Evolutionary conservation across 164 flowering plant genomes (phyloP).

Genomic region (Annona squamosa): DNA sequence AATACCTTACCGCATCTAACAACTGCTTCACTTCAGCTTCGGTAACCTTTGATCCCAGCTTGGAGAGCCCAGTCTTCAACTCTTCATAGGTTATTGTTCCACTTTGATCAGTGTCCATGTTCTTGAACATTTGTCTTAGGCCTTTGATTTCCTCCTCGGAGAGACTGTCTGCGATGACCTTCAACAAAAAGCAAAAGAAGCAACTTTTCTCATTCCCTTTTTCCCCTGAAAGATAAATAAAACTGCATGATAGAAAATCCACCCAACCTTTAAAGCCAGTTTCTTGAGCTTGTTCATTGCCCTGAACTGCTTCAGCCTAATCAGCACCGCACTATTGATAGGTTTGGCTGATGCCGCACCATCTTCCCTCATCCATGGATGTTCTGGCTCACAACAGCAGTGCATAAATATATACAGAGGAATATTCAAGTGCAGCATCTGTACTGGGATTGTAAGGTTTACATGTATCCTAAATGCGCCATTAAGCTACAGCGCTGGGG

Average conservation of each 20-base stretch:
- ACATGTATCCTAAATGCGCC: too few relatives aligned
- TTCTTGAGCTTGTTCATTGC: conserved; percentile 91
- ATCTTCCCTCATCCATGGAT: conserved; percentile 68
- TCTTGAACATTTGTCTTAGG: conserved; percentile 72
- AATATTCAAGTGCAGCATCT: too few relatives aligned
- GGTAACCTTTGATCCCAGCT: conserved; percentile 75
- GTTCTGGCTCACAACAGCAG: conserved; percentile 40
- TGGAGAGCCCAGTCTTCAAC: conserved; percentile 59
- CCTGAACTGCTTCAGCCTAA: conserved; percentile 81
- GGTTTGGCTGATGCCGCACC: conserved; percentile 72
- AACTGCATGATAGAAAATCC: too few relatives aligned
- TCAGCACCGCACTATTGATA: conserved; percentile 71
- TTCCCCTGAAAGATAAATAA: too few relatives aligned
- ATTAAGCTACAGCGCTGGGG: too few relatives aligned
- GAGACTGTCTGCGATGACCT: conserved; percentile 85
- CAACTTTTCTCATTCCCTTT: too few relatives aligned
- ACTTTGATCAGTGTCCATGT: conserved; percentile 89
- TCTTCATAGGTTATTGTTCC: conserved; percentile 82
- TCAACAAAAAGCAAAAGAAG: conserved; percentile 4
- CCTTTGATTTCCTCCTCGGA: conserved; percentile 87
- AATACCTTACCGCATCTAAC: conserved; percentile 77
- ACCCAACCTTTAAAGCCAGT: conserved; percentile 62
- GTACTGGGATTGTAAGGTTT: too few relatives aligned
- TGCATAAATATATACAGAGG: too few relatives aligned
- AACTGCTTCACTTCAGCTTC: conserved; percentile 76